Conservation (phyloP, 176 grass and related monocot species). For the Triticum aestivum region DNA sequence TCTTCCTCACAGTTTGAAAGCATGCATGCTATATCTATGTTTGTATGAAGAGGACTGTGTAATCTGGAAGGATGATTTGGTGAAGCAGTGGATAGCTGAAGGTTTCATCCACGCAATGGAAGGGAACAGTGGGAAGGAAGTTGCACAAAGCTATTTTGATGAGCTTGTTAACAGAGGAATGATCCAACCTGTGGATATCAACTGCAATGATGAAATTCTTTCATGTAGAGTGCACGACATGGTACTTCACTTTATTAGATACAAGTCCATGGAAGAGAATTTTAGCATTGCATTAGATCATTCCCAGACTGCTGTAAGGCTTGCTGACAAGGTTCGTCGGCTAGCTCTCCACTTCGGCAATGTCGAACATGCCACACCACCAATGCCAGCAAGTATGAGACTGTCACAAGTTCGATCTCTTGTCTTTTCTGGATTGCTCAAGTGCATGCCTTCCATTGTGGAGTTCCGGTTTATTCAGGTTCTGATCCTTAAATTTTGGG, state of each 20-base stretch:
- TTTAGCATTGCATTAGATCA: neutral
- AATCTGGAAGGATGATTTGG: neutral
- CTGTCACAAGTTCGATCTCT: neutral
- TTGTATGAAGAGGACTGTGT: neutral
- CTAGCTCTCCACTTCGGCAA: neutral
- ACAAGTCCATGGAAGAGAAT: neutral
- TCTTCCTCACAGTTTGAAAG: neutral
- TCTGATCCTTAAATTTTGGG: neutral
- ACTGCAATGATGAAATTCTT: neutral
- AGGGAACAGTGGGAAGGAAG: no score
- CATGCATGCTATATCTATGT: neutral
- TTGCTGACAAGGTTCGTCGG: neutral
- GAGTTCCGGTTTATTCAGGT: neutral
- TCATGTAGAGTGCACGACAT: neutral
- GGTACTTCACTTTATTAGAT: neutral
- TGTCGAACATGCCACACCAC: rapidly evolving
- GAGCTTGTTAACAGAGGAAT: neutral
- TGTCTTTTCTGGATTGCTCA: neutral
- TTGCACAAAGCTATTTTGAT: neutral
- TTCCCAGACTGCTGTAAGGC: neutral
- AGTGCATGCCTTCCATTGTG: neutral
- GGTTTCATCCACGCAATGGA: neutral
- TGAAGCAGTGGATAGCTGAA: neutral
- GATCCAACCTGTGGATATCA: neutral
- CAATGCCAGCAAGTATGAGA: neutral